Percentiles rank a stretch among this genome's conserved stretches.
phyloP scores from a whole-genome alignment of 2,329 filamentous ascomycete genomes.

The Blumeria graminis region DNA sequence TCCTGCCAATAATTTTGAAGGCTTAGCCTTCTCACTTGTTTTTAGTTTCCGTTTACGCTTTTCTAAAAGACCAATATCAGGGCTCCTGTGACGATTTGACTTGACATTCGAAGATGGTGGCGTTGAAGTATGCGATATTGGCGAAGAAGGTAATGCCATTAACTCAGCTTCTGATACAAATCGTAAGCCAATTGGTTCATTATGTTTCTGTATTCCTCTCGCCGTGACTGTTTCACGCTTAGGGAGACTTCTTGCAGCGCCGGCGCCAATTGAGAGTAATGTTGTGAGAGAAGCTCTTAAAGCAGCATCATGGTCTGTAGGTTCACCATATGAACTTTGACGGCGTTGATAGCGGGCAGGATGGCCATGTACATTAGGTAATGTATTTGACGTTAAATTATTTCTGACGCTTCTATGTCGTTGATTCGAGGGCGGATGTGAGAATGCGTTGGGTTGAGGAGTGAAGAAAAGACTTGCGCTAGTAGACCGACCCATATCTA shows the following conservation, averaged over 20 bases:
- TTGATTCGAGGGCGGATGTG: slow-evolving; percentile 42
- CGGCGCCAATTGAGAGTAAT: slow-evolving; percentile 79
- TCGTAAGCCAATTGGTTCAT: slow-evolving; percentile 25
- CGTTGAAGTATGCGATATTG: slow-evolving; percentile 11
- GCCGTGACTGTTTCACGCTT: slow-evolving; percentile 25
- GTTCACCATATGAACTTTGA: slow-evolving; percentile 36
- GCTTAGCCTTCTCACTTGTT: slow-evolving; percentile 13
- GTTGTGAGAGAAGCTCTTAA: slow-evolving; percentile 85
- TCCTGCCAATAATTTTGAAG: slow-evolving; percentile 19
- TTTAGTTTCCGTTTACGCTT: slow-evolving; percentile 25
- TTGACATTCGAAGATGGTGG: slow-evolving; percentile 10
- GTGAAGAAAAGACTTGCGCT: slow-evolving; percentile 36
- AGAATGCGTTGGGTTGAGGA: slow-evolving; percentile 80
- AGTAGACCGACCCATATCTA: slow-evolving; percentile 43
- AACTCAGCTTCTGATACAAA: slow-evolving; percentile 37
- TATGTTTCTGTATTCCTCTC: slow-evolving; percentile 3
- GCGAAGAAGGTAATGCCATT: slow-evolving; percentile 16
- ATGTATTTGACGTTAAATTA: background rate
- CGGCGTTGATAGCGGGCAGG: background rate
- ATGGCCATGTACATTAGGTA: background rate
- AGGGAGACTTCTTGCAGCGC: slow-evolving; percentile 60
- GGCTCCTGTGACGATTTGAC: slow-evolving; percentile 8
- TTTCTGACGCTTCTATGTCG: slow-evolving; percentile 2
- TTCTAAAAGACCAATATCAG: slow-evolving; percentile 15
- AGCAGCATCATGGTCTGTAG: slow-evolving; percentile 79